phyloP scores from a whole-genome alignment of 495 filamentous ascomycete genomes.

The Lindgomyces ingoldianus region DNA sequence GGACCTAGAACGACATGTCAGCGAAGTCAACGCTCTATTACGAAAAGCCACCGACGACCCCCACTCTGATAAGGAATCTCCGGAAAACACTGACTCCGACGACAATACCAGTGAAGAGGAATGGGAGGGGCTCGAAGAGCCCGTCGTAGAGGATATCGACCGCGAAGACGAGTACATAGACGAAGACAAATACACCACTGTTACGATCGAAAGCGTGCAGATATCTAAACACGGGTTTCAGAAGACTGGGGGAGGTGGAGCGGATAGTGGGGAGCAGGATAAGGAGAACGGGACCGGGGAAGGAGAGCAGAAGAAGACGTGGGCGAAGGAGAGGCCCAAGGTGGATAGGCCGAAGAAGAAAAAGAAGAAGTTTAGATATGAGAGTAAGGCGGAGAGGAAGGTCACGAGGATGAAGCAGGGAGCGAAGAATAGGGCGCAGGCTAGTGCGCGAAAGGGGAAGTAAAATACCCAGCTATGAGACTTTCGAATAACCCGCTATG shows the following conservation, averaged over 20 bases:
- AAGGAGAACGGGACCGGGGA: conserved; percentile 43
- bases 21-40: conserved; percentile 66
- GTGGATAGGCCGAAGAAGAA: conserved; percentile 66
- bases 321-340: conserved; percentile 56
- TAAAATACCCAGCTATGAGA: too few relatives aligned
- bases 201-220: conserved; percentile 89
- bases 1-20: conserved; percentile 76
- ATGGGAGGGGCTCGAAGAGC: conserved; percentile 62
- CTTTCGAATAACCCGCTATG: too few relatives aligned
- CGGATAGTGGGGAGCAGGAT: conserved; percentile 48
- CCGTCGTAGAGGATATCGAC: conserved; percentile 51
- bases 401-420: conserved; percentile 56
- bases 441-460: conserved; percentile 17
- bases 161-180: conserved; percentile 94
- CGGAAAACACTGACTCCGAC: too few relatives aligned
- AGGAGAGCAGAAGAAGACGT: conserved; percentile 38
- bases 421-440: conserved; percentile 16
- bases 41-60: conserved; percentile 46
- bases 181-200: conserved; percentile 91
- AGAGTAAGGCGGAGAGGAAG: conserved; percentile 79
- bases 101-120: conserved; percentile 54
- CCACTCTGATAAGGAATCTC: conserved; percentile 45
- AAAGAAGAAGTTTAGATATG: conserved; percentile 91
- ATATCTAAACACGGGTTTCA: conserved; percentile 70
- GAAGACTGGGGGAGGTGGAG: conserved; percentile 54